Evolutionary conservation across 2,329 filamentous ascomycete species (phyloP), one percentile per base, ranked within the genome.

Genomic region (Ceratocystiopsis brevicomis): DNA sequence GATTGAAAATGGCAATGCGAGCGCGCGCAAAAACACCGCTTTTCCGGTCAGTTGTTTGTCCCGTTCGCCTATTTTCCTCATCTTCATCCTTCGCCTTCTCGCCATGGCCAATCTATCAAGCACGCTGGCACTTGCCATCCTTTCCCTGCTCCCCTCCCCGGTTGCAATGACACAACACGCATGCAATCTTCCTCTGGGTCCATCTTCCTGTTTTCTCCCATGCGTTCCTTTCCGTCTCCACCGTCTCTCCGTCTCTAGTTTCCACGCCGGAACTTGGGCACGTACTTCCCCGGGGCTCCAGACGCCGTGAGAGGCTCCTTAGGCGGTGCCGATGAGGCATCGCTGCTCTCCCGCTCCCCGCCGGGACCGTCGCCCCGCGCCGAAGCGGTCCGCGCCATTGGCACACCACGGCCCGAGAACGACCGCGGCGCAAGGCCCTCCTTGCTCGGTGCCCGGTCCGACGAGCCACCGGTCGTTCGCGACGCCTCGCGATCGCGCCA

Each of bases 401-500:
- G 59, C 14, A 58, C 57, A 39, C 60, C 62, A 34, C 56, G 55
- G 34, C 65, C 60, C 46, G 56, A 62, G 30, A 56, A 54, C n/a
- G 53, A 45, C 44, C 59, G 52, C 37, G 51, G 49, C 17, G 57
- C 48, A 39, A 52, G 51, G 14, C 42, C 49, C 38, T 50, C 51
- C 16, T 53, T 48, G 42, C 54, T 52, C n/a, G 47, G 18, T 14
- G 39, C 21, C 17, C 43, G 45, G 44, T 45, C 40, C 14, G 43
- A 34, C 25, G 25, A 30, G 12, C 48, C 45, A 10, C 47, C 41
- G 2, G 45, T 40, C 13, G 45, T 38, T 17, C 53, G 53, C 59
- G 66, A 65, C 30, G 68, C 68, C 54, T 71, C 59, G 42, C 72
- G 65, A 16, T 78, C 75, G 61, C 74, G 71, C 75, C 75, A 79